phyloP scores from a whole-genome alignment of 192 early-diverging fungal species.

The Coemansia biformis region DNA sequence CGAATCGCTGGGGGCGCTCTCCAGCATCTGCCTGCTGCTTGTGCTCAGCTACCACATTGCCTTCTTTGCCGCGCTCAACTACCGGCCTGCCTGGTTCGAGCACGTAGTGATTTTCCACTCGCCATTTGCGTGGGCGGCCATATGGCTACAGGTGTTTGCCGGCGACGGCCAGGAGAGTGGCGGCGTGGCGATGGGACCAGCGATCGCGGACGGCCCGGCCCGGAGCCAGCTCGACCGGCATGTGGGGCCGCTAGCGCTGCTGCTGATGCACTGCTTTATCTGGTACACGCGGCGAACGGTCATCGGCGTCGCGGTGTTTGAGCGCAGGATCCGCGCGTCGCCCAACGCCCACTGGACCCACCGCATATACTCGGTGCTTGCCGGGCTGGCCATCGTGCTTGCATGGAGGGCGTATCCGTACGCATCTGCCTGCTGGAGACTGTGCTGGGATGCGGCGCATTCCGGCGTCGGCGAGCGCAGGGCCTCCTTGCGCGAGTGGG shows the following conservation, averaged over 20 bases:
- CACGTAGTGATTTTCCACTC: constrained; percentile 31
- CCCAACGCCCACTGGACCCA: constrained; percentile 27
- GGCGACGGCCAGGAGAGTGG: constrained; percentile 20
- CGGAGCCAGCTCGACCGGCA: constrained; percentile 24
- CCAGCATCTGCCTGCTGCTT: constrained; percentile 25
- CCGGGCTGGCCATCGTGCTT: constrained; percentile 23
- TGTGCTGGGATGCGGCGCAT: constrained; percentile 1
- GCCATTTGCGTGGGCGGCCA: constrained; percentile 48
- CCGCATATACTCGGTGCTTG: constrained; percentile 41
- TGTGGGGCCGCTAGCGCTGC: constrained; percentile 23
- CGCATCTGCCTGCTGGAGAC: constrained; percentile 22
- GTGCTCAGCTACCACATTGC: constrained; percentile 36
- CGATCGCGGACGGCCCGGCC: constrained; percentile 8
- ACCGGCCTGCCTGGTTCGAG: constrained; percentile 31
- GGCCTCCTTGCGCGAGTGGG: constrained; percentile 14
- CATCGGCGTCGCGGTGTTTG: constrained; percentile 44
- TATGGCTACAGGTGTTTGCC: constrained; percentile 37
- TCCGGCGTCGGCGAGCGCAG: not conserved
- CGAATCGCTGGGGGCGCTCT: constrained; percentile 33
- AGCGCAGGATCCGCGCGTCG: constrained; percentile 33
- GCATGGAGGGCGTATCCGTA: constrained; percentile 41
- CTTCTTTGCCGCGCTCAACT: constrained; percentile 40
- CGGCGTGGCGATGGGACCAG: constrained; percentile 1
- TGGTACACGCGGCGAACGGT: constrained; percentile 48
- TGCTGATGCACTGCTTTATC: constrained; percentile 42